Conservation (phyloP, 805 yeast genomes). For the Wickerhamiella dianesei region DNA sequence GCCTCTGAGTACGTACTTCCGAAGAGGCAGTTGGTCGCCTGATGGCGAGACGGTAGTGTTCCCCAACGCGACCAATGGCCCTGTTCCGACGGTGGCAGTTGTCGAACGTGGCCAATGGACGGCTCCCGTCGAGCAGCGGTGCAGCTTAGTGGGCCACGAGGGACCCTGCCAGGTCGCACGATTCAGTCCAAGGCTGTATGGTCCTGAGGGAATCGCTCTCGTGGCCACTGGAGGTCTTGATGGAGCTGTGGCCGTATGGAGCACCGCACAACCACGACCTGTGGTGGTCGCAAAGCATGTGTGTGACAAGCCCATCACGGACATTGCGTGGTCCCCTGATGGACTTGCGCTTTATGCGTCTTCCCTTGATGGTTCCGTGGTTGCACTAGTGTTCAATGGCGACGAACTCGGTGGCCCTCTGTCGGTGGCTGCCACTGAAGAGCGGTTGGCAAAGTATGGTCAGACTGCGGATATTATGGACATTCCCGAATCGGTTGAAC, state of each 20-base stretch:
- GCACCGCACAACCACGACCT: slow-evolving; percentile 63
- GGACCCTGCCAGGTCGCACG: slow-evolving; percentile 54
- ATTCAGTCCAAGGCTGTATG: slow-evolving; percentile 34
- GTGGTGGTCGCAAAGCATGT: slow-evolving; percentile 67
- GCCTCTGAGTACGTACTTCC: slow-evolving; percentile 81
- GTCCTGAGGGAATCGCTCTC: slow-evolving; percentile 25
- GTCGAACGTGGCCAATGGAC: slow-evolving; percentile 52
- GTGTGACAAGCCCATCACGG: slow-evolving; percentile 67
- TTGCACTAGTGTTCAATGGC: slow-evolving; percentile 48
- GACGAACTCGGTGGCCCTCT: slow-evolving; percentile 34
- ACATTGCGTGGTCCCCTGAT: slow-evolving; percentile 75
- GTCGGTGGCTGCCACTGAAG: slow-evolving; percentile 52
- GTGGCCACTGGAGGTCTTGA: slow-evolving; percentile 97
- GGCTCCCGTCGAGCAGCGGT: slow-evolving; percentile 32
- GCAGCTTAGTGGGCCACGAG: slow-evolving; percentile 54
- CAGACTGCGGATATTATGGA: slow-evolving; percentile 72
- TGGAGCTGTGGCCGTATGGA: slow-evolving; percentile 77
- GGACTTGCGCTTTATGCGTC: slow-evolving; percentile 63
- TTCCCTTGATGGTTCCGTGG: slow-evolving; percentile 74
- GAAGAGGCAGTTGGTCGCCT: slow-evolving; percentile 61
- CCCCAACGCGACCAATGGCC: slow-evolving; percentile 57
- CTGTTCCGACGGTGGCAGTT: slow-evolving; percentile 46
- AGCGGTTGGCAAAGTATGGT: slow-evolving; percentile 70
- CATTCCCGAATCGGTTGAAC: slow-evolving; percentile 78
- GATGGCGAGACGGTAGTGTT: slow-evolving; percentile 60